Evolutionary conservation across 768 basidiomycete genomes (phyloP).

Genomic region (Macrolepiota dolichaula): DNA sequence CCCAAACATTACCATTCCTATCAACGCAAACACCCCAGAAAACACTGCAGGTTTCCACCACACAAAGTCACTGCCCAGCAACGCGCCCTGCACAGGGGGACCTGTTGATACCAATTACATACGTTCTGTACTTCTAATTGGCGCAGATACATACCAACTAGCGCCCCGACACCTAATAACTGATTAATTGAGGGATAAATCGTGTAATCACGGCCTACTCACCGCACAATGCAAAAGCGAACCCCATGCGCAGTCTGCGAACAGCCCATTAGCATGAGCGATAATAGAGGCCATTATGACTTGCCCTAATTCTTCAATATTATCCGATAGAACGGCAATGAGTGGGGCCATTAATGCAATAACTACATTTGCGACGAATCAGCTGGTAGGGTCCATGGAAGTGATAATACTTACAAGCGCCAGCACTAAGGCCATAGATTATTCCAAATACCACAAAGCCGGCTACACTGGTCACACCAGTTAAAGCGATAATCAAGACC

Average conservation of each 20-base stretch:
- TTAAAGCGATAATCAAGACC: conserved; percentile 31
- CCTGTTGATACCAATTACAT: conserved; percentile 9
- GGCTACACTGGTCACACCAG: conserved; percentile 25
- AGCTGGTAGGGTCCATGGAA: neutral
- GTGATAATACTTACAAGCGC: conserved; percentile 13
- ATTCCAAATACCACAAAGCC: conserved; percentile 33
- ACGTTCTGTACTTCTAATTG: neutral
- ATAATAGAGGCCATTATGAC: neutral
- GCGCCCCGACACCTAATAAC: conserved; percentile 11
- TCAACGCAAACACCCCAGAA: conserved; percentile 6
- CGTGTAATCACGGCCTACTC: neutral
- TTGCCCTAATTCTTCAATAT: conserved; percentile 12
- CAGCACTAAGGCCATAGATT: conserved; percentile 35
- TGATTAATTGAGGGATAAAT: neutral
- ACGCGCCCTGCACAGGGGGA: conserved; percentile 15
- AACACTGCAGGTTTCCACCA: conserved; percentile 18
- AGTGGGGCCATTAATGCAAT: conserved; percentile 14
- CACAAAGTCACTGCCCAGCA: conserved; percentile 10
- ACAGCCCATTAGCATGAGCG: neutral
- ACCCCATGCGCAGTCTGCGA: conserved; percentile 14
- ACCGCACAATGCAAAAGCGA: conserved; percentile 17
- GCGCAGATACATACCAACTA: conserved; percentile 11
- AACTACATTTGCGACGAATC: conserved; percentile 1
- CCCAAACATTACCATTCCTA: neutral
- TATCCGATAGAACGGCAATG: conserved; percentile 6